Conservation (phyloP, 805 yeast species). For the Grigorovia humatica region DNA sequence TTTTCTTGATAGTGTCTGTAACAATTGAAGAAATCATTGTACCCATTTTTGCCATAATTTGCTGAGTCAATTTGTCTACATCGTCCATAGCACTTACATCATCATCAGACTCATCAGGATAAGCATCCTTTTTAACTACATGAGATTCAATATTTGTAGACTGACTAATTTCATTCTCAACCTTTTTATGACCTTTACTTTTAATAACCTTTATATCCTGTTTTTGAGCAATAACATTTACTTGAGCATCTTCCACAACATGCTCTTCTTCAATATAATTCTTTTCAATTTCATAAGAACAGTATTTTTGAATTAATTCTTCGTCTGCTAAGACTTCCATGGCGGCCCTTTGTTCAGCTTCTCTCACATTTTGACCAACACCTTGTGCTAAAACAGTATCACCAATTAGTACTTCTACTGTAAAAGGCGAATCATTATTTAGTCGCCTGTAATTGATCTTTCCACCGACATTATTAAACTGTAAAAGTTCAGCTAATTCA, state of each 20-base stretch:
- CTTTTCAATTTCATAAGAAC: slow-evolving; percentile 7
- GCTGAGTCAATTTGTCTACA: neutral
- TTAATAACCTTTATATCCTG: no score
- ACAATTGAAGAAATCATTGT: neutral
- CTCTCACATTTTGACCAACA: slow-evolving; percentile 49
- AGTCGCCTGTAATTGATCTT: slow-evolving; percentile 14
- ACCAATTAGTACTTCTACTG: slow-evolving; percentile 51
- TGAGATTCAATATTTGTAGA: no score
- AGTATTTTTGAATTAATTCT: slow-evolving; percentile 44
- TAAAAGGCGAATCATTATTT: slow-evolving; percentile 32
- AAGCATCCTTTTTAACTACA: no score
- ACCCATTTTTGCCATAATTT: neutral
- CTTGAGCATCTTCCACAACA: neutral
- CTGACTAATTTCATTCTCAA: no score
- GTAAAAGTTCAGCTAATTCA: slow-evolving; percentile 53
- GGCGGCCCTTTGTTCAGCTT: slow-evolving; percentile 77
- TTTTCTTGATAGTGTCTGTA: neutral
- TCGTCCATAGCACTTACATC: neutral
- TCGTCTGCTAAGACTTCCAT: slow-evolving; percentile 55
- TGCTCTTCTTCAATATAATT: neutral
- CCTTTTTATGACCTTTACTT: no score
- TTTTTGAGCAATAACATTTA: no score
- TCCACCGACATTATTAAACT: slow-evolving; percentile 24
- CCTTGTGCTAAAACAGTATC: slow-evolving; percentile 56
- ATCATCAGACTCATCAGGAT: no score